phyloP scores from a whole-genome alignment of 2,329 filamentous ascomycete species.

The Diplocarpon rosae region DNA sequence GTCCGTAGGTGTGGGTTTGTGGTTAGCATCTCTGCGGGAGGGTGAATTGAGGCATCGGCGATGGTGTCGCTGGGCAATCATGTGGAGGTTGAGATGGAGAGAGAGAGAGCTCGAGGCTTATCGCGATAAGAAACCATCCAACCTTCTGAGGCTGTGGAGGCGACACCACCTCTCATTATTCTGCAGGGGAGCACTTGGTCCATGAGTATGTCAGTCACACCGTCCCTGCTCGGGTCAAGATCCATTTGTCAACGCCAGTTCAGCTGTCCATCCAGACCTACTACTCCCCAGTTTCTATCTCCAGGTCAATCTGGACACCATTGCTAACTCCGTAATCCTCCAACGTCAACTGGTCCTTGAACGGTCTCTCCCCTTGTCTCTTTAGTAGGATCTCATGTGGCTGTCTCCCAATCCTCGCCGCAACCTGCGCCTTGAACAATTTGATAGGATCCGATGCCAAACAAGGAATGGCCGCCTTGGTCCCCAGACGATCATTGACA shows the following conservation, averaged over 20 bases:
- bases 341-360: slow-evolving; percentile 80
- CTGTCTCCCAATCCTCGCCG: slow-evolving; percentile 76
- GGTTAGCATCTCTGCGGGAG: slow-evolving; percentile 43
- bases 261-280: slow-evolving; percentile 8
- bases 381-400: slow-evolving; percentile 88
- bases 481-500: slow-evolving; percentile 90
- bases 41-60: slow-evolving; percentile 8
- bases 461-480: slow-evolving; percentile 89
- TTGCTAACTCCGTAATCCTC: slow-evolving; percentile 93
- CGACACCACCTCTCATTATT: too few relatives aligned
- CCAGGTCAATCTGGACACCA: slow-evolving; percentile 47
- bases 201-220: not conserved
- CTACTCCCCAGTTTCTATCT: slow-evolving; percentile 29
- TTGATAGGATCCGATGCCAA: slow-evolving; percentile 73
- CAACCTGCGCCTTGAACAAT: slow-evolving; percentile 85
- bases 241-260: not conserved
- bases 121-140: slow-evolving; percentile 13
- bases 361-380: slow-evolving; percentile 82
- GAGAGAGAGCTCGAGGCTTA: slow-evolving; percentile 15
- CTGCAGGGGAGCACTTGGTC: too few relatives aligned
- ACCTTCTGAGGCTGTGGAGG: too few relatives aligned
- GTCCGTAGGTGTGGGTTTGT: slow-evolving; percentile 48
- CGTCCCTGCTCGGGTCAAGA: not conserved
- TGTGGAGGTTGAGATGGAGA: slow-evolving; percentile 2
- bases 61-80: slow-evolving; percentile 1